These are phyloP conservation scores for Dictyostelium firmibasis DNA, from an alignment of 78 protist genomes.

Conservation along the genomic window DNA sequence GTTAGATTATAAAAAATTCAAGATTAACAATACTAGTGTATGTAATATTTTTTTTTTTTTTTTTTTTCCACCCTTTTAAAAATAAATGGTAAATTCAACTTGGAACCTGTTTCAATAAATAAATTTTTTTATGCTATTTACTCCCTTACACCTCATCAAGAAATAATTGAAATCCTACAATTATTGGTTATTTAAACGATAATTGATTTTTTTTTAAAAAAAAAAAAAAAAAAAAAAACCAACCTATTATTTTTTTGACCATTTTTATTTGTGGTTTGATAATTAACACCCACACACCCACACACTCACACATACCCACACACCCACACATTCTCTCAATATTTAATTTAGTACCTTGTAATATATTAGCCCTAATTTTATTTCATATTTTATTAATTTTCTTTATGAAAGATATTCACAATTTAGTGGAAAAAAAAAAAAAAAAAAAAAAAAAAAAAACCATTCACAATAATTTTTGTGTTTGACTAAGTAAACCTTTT, in stretches of 20 bases:
- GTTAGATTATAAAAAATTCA: neutral
- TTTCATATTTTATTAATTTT: neutral
- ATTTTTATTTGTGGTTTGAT: neutral
- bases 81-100: neutral
- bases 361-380: neutral
- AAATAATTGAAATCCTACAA: too few relatives aligned
- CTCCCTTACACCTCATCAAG: neutral
- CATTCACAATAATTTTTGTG: too few relatives aligned
- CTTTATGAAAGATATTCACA: neutral
- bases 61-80: neutral
- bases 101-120: neutral
- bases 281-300: neutral
- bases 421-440: too few relatives aligned
- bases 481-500: too few relatives aligned
- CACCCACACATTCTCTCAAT: neutral
- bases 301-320: neutral
- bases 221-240: neutral
- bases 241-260: neutral
- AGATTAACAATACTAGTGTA: neutral
- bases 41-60: neutral
- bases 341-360: neutral
- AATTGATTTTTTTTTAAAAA: too few relatives aligned
- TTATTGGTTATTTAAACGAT: neutral
- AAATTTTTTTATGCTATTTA: neutral
- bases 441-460: neutral